phyloP scores from a whole-genome alignment of 257 asterid genomes.

The Leonotis leonurus region DNA sequence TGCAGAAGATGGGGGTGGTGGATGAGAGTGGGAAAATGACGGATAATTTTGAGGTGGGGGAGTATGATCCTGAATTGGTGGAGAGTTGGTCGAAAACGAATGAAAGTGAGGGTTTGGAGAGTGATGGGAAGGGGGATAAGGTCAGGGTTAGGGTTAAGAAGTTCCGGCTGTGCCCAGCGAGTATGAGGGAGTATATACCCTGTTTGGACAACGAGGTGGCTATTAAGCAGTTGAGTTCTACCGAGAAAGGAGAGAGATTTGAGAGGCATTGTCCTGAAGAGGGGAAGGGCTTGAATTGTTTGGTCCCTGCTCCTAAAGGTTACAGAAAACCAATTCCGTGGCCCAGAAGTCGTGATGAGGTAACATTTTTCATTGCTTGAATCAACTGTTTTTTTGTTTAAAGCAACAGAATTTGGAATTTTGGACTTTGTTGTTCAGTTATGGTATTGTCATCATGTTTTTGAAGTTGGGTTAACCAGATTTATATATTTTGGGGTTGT shows the following conservation, averaged over 20 bases:
- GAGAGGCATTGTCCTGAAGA: constrained; percentile 88
- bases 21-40: constrained; percentile 80
- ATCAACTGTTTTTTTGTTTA: not conserved
- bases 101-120: constrained; percentile 37
- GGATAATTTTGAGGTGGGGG: constrained; percentile 74
- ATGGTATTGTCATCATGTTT: not conserved
- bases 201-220: constrained; percentile 87
- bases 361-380: constrained; percentile 12
- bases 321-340: constrained; percentile 69
- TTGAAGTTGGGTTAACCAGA: not conserved
- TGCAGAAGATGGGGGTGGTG: constrained; percentile 80
- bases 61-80: constrained; percentile 52
- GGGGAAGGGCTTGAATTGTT: constrained; percentile 61
- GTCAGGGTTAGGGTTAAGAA: constrained; percentile 49
- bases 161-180: constrained; percentile 46
- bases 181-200: constrained; percentile 85
- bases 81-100: constrained; percentile 50
- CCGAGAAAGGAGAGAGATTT: constrained; percentile 69
- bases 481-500: not conserved
- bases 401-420: not conserved
- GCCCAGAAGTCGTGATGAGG: constrained; percentile 97
- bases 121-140: constrained; percentile 30
- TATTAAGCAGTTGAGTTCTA: constrained; percentile 46
- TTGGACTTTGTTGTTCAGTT: not conserved
- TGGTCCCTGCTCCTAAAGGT: constrained; percentile 85